Conservation (phyloP, 345 rosid genomes). For the rapeseed (Brassica napus) region Da-Ae NC_063451.1:38260501-38261000, state of each 20-base stretch:
- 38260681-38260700: background rate
- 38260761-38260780: constrained; percentile 1
- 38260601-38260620: background rate
- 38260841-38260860: constrained; percentile 44
- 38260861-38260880: constrained; percentile 39
- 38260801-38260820: constrained; percentile 8
- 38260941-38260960: constrained; percentile 25
- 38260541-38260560: constrained; percentile 1
- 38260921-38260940: constrained; percentile 41
- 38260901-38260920: constrained; percentile 37
- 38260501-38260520: constrained; percentile 70
- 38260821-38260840: constrained; percentile 28
- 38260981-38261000: constrained; percentile 39
- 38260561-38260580: constrained; percentile 9
- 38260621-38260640: constrained; percentile 15
- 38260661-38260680: background rate
- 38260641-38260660: background rate
- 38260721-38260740: constrained; percentile 1
- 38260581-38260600: constrained; percentile 16
- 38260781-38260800: constrained; percentile 12
- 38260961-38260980: constrained; percentile 42
- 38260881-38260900: constrained; percentile 37
- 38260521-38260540: constrained; percentile 27
- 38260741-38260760: background rate
- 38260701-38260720: background rate